Base-by-base conservation (phyloP, 2,329 filamentous ascomycete genomes). In the Epichloe amarillans region DNA sequence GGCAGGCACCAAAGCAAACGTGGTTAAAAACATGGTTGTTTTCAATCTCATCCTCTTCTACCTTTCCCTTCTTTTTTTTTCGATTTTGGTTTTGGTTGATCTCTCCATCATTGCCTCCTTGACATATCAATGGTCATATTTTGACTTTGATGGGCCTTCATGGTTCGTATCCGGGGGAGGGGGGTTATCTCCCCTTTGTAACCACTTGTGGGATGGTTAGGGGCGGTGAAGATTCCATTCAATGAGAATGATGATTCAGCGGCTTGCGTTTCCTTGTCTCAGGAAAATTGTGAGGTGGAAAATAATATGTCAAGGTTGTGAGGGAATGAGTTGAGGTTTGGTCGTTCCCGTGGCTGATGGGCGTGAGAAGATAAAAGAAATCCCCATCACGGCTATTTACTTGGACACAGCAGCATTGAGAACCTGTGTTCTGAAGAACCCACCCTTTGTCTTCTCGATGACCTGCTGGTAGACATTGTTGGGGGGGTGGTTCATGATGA, bases 391-490 rank as follows among this genome's bases (percentile, higher is more conserved):
- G 10, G 5, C 36, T 14, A 35, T 53, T 57, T 75, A 76, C 65
- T 76, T 75, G 55, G 75, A 74, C 53, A 82, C 73, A 49, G 78
- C 78, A n/a, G 78, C 75, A 58, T 73, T 95, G 60, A 98, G 77
- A 48, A 98, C 93, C 68, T 97, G 93, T 57, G 93, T 98, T 66
- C 93, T 77, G 81, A 98, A 98, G 80, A 97, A 97, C 52, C 88
- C 90, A 57, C 93, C 93, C 82, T 97, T 97, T 53, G 93, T 98
- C 73, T 89, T 83, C 80, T 98, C 93, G 64, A 98, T 98, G 63
- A 98, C 93, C 72, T 98, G 91, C 74, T 96, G 91, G 73, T 98
- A 97, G 59, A 98, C 91, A 57, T 89, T 95, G 75, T 94, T 93
- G 91, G 48, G 91, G 47, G 91, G 93, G 73, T 98, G 93, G 76